These are phyloP conservation scores for Myriangium duriaei DNA, from an alignment of 2,329 filamentous ascomycete genomes.

Conservation along the genomic window DNA sequence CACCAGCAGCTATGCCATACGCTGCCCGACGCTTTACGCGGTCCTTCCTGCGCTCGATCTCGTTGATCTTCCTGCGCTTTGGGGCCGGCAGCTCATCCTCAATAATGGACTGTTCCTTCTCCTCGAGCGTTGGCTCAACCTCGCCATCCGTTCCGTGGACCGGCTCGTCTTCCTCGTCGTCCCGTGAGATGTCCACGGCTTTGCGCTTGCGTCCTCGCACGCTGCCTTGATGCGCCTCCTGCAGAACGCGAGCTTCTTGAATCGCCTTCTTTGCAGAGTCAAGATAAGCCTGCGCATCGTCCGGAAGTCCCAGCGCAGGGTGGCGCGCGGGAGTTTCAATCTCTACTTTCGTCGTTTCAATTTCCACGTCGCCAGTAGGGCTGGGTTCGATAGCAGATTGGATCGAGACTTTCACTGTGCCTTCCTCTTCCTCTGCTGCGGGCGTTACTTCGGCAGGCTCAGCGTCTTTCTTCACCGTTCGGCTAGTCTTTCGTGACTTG, in stretches of 20 bases:
- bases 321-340: slow-evolving; percentile 60
- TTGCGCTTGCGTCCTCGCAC: slow-evolving; percentile 51
- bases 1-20: slow-evolving; percentile 71
- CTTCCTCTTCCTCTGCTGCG: slow-evolving; percentile 14
- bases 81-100: slow-evolving; percentile 38
- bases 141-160: slow-evolving; percentile 7
- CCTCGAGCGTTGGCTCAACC: slow-evolving; percentile 14
- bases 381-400: slow-evolving; percentile 47
- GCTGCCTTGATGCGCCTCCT: slow-evolving; percentile 16
- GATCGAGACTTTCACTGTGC: slow-evolving; percentile 56
- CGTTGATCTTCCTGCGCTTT: slow-evolving; percentile 67
- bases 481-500: slow-evolving; percentile 8
- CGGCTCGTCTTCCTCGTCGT: slow-evolving; percentile 34
- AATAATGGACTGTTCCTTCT: slow-evolving; percentile 14
- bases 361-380: slow-evolving; percentile 46
- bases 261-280: slow-evolving; percentile 83
- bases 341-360: slow-evolving; percentile 59
- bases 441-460: slow-evolving; percentile 5
- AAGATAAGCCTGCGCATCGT: slow-evolving; percentile 73
- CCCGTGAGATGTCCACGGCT: slow-evolving; percentile 53
- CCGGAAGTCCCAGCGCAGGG: slow-evolving; percentile 57
- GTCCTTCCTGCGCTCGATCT: slow-evolving; percentile 71
- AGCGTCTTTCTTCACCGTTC: slow-evolving; percentile 34
- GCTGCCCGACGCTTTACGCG: slow-evolving; percentile 76
- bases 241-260: slow-evolving; percentile 50